Conservation (phyloP, 108 stramenopile species). For the Aurantiochytrium sp. region DNA sequence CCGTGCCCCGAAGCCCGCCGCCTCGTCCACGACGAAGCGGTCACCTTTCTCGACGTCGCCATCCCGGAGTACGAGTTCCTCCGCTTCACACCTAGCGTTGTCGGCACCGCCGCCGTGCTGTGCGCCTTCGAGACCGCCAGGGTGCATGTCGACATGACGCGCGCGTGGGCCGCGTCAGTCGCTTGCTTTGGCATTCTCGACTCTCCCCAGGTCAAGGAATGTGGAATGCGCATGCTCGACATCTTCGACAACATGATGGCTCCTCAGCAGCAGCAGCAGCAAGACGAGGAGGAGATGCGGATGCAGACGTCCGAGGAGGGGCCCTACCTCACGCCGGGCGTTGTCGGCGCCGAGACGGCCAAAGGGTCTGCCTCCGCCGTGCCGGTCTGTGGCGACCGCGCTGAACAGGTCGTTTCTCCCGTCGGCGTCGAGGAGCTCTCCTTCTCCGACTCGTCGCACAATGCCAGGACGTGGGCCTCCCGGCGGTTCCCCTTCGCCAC, state of each 20-base stretch:
- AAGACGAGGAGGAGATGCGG: no score
- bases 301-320: no score
- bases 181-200: background rate
- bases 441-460: background rate
- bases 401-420: background rate
- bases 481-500: no score
- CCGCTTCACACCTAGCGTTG: background rate
- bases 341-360: background rate
- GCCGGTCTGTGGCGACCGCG: background rate
- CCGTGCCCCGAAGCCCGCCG: background rate
- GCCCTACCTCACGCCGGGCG: background rate
- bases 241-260: background rate
- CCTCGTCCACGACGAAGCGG: background rate
- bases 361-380: background rate
- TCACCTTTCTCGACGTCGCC: background rate
- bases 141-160: background rate
- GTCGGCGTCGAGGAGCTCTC: background rate
- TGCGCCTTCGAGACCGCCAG: background rate
- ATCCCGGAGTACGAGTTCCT: slow-evolving; percentile 16
- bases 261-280: background rate
- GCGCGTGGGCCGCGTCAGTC: background rate
- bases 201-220: background rate
- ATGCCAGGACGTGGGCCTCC: no score
- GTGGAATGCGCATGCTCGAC: background rate
- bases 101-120: background rate